Base-by-base conservation (phyloP, 495 filamentous ascomycete genomes). In the Hypomontagnella submonticulosa region DNA sequence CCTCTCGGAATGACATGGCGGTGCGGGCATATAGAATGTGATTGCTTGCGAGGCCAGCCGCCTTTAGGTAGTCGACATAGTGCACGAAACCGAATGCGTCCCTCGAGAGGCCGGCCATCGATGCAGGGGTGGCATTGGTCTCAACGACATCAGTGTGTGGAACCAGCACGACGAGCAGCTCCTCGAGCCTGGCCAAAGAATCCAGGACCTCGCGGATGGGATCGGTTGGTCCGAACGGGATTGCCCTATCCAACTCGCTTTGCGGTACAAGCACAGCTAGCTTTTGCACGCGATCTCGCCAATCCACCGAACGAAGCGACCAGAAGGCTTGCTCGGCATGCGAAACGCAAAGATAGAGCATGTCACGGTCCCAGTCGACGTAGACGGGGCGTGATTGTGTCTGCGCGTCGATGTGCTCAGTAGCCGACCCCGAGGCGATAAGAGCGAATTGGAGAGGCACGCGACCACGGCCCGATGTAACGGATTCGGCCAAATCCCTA, bases 251-350 rank as follows among this genome's bases (percentile, higher is more conserved):
- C 13, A 59, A 59, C n/a, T 59, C 65, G 59, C 47, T 55, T 13
- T 59, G 53, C 4, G 65, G 59, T 0, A 68, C 59, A 12, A 63
- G 65, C 10, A 68, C 41, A 3, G 65, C 65, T 5, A 68, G 48
- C 13, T 58, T 63, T 43, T 20, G 33, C 6, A 68, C 42, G 0
- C 32, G 33, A 9, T 44, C 37, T 9, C 59, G 41, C 65, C 65
- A 68, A 9, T 34, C 41, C 32, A 58, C 54, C 7, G 34, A 33
- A 41, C 65, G 59, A 11, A 68, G 20, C 4, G 59, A 54, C 65
- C 65, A 68, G 43, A 68, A 63, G 13, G 65, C 65, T 27, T 68
- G 65, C 54, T 68, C 65, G 18, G 59, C 42, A 15, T 63, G 42
- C 12, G 48, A 30, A 1, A 57, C 59, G 33, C 58, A 68, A 12